Percentiles rank a stretch among this genome's conserved stretches.
Conservation (phyloP, 768 basidiomycete species). For the Pleurotus tuber-regium region DNA sequence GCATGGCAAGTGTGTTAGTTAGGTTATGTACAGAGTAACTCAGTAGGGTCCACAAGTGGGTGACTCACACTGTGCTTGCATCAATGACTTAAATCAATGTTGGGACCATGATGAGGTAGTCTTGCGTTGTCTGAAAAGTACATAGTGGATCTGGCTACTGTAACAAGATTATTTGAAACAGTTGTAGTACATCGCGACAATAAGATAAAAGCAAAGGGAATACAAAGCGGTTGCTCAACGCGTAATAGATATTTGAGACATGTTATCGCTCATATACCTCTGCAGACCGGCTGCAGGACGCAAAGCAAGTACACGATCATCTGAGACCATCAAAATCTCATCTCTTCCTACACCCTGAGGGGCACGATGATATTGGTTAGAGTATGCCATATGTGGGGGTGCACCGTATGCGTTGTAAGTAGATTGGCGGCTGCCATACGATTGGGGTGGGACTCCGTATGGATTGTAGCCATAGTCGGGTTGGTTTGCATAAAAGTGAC, state of each 20-base stretch:
- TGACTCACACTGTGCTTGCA: too few relatives aligned
- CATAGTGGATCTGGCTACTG: too few relatives aligned
- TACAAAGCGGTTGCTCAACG: constrained; percentile 26
- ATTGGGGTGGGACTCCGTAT: constrained; percentile 23
- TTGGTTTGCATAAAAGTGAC: constrained; percentile 28
- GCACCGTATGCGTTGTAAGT: constrained; percentile 33
- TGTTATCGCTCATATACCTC: constrained; percentile 39
- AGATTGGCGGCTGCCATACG: constrained; percentile 16
- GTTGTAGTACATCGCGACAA: constrained; percentile 7
- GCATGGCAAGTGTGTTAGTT: too few relatives aligned
- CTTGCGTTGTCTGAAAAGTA: too few relatives aligned
- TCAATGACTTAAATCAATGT: too few relatives aligned
- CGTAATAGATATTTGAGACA: constrained; percentile 41
- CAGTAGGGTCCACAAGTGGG: too few relatives aligned
- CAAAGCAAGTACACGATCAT: constrained; percentile 78
- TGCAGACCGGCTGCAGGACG: constrained; percentile 45
- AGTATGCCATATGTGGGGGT: constrained; percentile 30
- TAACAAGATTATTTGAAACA: background rate
- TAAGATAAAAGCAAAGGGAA: constrained; percentile 9
- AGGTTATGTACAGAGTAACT: too few relatives aligned
- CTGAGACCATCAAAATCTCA: constrained; percentile 88
- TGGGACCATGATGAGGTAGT: too few relatives aligned
- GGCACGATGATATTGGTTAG: constrained; percentile 42
- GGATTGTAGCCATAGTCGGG: constrained; percentile 30
- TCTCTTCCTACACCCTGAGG: constrained; percentile 60